Percentiles rank a stretch among this genome's conserved stretches.
Evolutionary conservation across 805 yeast genomes (phyloP).

Genomic region (Saturnispora kantuleensis): DNA sequence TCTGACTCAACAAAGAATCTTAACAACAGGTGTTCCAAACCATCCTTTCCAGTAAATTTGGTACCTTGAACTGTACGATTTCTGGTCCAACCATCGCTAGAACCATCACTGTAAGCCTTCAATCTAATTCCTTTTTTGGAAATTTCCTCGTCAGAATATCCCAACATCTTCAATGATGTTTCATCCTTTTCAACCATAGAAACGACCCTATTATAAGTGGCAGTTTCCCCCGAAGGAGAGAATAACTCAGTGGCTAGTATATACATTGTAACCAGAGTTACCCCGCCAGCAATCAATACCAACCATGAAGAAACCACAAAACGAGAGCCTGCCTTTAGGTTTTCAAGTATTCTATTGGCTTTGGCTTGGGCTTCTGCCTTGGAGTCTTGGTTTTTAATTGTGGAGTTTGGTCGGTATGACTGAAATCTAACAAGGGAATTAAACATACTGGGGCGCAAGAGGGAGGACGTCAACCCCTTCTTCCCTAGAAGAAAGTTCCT

Average conservation of each 20-base stretch:
- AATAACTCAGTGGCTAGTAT: slow-evolving; percentile 70
- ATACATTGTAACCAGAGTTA: slow-evolving; percentile 61
- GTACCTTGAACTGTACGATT: slow-evolving; percentile 76
- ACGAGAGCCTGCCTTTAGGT: slow-evolving; percentile 49
- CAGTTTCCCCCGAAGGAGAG: slow-evolving; percentile 87
- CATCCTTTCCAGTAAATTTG: slow-evolving; percentile 53
- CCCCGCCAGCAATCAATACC: slow-evolving; percentile 60
- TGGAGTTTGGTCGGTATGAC: neutral
- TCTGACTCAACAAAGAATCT: slow-evolving; percentile 78
- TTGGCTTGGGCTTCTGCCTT: slow-evolving; percentile 10
- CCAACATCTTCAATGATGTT: slow-evolving; percentile 45
- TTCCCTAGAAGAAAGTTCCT: too few species aligned
- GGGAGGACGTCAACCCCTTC: too few species aligned
- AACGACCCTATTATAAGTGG: slow-evolving; percentile 81
- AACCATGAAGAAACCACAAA: slow-evolving; percentile 51
- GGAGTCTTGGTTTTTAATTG: slow-evolving; percentile 4
- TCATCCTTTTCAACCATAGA: slow-evolving; percentile 61
- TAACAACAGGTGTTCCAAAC: slow-evolving; percentile 74
- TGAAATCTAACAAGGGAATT: too few species aligned
- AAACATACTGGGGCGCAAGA: too few species aligned
- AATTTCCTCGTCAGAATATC: slow-evolving; percentile 32
- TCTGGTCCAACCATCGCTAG: slow-evolving; percentile 74
- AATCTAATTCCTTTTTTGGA: slow-evolving; percentile 38
- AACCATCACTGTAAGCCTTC: slow-evolving; percentile 72
- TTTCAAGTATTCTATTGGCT: slow-evolving; percentile 29